Evolutionary conservation across 1,284 basidiomycete species (phyloP).

Genomic region (Apiotrichum brassicae): DNA sequence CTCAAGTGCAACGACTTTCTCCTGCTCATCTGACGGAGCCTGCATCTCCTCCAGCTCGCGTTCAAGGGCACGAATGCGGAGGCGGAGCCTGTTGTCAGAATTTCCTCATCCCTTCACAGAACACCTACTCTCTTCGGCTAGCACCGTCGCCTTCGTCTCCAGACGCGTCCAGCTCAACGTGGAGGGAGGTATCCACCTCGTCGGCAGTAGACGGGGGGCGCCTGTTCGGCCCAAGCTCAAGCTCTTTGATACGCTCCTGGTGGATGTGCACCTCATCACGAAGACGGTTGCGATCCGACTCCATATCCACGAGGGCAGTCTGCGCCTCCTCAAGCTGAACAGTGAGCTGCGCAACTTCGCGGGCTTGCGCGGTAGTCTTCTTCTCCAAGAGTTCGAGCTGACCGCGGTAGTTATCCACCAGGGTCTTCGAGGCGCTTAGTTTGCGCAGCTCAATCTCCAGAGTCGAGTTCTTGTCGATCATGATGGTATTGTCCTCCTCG

Average conservation of each 20-base stretch:
- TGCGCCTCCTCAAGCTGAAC: conserved; percentile 71
- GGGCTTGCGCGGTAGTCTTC: conserved; percentile 48
- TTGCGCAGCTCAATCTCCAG: conserved; percentile 87
- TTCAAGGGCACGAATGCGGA: conserved; percentile 74
- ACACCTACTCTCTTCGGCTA: conserved; percentile 56
- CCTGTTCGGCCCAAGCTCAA: conserved; percentile 52
- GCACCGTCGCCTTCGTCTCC: conserved; percentile 59
- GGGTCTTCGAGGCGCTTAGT: conserved; percentile 74
- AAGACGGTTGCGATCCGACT: conserved; percentile 67
- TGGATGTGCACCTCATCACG: conserved; percentile 80
- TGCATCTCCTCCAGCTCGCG: conserved; percentile 69
- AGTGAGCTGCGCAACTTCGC: conserved; percentile 57
- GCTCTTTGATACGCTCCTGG: conserved; percentile 83
- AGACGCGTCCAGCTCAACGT: conserved; percentile 48
- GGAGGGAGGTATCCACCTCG: conserved; percentile 27
- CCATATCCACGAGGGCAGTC: conserved; percentile 56
- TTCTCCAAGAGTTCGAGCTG: conserved; percentile 77
- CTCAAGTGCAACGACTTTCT: conserved; percentile 72
- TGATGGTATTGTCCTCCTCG: conserved; percentile 84
- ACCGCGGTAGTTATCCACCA: conserved; percentile 80
- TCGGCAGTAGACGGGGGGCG: not conserved
- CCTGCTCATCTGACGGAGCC: conserved; percentile 44
- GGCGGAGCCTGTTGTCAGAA: conserved; percentile 19
- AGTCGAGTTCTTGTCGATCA: conserved; percentile 83
- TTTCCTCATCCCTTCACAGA: too few relatives aligned